Conservation (phyloP, 192 early-diverging fungal species). For the Coemansia sp. region DNA sequence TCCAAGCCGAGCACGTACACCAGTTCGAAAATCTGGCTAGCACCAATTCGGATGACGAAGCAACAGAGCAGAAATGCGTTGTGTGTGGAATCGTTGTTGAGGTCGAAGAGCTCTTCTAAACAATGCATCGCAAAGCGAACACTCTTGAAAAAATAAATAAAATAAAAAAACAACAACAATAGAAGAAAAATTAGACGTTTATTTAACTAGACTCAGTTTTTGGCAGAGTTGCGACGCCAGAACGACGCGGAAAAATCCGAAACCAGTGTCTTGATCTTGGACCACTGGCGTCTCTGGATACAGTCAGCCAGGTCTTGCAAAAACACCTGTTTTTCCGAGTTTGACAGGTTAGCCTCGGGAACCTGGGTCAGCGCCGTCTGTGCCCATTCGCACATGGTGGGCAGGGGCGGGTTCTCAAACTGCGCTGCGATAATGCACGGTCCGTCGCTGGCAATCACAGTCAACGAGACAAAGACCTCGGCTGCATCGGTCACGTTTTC, state of each 20-base stretch:
- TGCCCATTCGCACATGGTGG: slow-evolving; percentile 41
- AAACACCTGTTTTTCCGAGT: slow-evolving; percentile 31
- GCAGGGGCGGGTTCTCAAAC: slow-evolving; percentile 26
- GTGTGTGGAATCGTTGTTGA: slow-evolving; percentile 69
- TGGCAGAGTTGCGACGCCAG: slow-evolving; percentile 37
- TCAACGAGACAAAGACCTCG: slow-evolving; percentile 32
- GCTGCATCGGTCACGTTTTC: slow-evolving; percentile 35
- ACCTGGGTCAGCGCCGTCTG: slow-evolving; percentile 40
- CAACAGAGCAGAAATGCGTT: slow-evolving; percentile 59
- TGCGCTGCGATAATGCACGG: slow-evolving; percentile 18
- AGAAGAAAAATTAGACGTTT: not conserved
- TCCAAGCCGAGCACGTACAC: slow-evolving; percentile 72
- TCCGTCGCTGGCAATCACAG: slow-evolving; percentile 40
- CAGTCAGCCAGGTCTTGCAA: slow-evolving; percentile 25
- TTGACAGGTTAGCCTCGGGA: slow-evolving; percentile 31
- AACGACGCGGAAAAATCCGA: slow-evolving; percentile 37
- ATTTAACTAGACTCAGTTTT: not conserved
- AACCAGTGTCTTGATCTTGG: slow-evolving; percentile 25
- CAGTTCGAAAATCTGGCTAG: slow-evolving; percentile 61
- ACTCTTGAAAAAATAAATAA: not conserved
- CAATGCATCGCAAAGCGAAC: not conserved
- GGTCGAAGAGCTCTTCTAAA: slow-evolving; percentile 60
- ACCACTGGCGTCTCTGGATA: slow-evolving; percentile 36
- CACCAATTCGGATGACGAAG: slow-evolving; percentile 52
- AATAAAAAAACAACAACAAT: not conserved